Conservation (phyloP, 106 monocot species). For the Triglochin maritima region DNA sequence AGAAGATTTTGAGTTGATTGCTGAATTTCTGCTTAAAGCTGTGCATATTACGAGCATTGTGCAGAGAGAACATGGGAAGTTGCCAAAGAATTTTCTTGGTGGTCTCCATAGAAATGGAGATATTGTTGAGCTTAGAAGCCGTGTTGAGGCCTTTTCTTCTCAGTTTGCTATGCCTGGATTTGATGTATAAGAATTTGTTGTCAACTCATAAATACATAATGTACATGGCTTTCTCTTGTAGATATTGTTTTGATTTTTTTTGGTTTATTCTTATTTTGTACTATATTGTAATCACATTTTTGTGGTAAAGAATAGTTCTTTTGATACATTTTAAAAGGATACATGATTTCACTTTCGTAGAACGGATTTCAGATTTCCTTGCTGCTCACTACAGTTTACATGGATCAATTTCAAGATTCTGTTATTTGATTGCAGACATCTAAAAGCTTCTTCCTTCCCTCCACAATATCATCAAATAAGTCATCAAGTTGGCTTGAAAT, state of each 20-base stretch:
- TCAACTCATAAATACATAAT: no score
- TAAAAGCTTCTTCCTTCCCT: constrained; percentile 51
- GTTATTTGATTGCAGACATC: constrained; percentile 6
- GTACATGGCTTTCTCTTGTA: no score
- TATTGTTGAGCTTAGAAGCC: constrained; percentile 37
- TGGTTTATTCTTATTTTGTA: no score
- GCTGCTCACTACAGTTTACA: no score
- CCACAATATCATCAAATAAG: constrained; percentile 53
- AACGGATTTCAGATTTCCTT: no score
- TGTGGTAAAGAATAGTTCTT: no score
- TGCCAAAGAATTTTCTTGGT: constrained; percentile 35
- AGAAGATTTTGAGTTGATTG: constrained; percentile 48
- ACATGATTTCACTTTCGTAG: no score
- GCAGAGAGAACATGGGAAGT: constrained; percentile 51
- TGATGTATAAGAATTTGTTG: constrained; percentile 24
- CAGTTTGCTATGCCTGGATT: constrained; percentile 64
- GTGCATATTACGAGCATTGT: constrained; percentile 35
- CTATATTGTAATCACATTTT: no score
- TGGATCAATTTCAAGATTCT: no score
- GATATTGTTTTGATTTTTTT: no score
- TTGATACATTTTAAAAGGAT: no score
- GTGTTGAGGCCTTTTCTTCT: constrained; percentile 44
- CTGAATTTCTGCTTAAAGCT: constrained; percentile 44
- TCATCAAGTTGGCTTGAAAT: constrained; percentile 43
- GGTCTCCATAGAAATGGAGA: constrained; percentile 34